Conservation (phyloP, 352 stramenopile genomes). For the Phytophthora cajani region DNA sequence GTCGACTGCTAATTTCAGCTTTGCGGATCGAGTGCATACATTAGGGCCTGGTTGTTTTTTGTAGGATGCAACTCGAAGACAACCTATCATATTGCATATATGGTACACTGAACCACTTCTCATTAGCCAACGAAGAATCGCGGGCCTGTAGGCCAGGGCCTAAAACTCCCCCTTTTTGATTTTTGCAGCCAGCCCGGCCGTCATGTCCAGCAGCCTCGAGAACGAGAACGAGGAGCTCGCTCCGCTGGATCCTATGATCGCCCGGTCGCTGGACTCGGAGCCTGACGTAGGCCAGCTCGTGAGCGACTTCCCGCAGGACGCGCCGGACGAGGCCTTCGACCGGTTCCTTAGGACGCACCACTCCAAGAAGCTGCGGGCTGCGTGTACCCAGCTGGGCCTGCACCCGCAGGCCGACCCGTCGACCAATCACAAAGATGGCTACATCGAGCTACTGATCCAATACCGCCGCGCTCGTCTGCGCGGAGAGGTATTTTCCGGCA, state of each 20-base stretch:
- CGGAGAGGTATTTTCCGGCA: slow-evolving; percentile 13
- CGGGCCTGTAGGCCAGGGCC: background rate
- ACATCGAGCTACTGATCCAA: slow-evolving; percentile 11
- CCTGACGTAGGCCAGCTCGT: slow-evolving; percentile 8
- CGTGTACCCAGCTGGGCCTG: slow-evolving; percentile 20
- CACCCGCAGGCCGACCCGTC: slow-evolving; percentile 21
- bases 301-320: slow-evolving; percentile 11
- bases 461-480: slow-evolving; percentile 20
- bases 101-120: background rate
- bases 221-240: background rate
- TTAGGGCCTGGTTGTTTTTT: too few species aligned
- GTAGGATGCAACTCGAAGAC: too few species aligned
- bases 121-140: background rate
- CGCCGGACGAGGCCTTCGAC: slow-evolving; percentile 17
- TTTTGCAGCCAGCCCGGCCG: background rate
- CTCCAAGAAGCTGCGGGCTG: slow-evolving; percentile 10
- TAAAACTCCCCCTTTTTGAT: background rate
- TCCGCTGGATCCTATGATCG: background rate
- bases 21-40: too few species aligned
- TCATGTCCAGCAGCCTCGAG: slow-evolving; percentile 7
- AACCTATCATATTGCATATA: background rate
- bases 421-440: slow-evolving; percentile 23
- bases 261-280: background rate
- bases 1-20: too few species aligned
- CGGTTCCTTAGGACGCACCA: background rate